Conservation (phyloP, 108 stramenopile species). For the Cyclostephanos tholiformis region DNA sequence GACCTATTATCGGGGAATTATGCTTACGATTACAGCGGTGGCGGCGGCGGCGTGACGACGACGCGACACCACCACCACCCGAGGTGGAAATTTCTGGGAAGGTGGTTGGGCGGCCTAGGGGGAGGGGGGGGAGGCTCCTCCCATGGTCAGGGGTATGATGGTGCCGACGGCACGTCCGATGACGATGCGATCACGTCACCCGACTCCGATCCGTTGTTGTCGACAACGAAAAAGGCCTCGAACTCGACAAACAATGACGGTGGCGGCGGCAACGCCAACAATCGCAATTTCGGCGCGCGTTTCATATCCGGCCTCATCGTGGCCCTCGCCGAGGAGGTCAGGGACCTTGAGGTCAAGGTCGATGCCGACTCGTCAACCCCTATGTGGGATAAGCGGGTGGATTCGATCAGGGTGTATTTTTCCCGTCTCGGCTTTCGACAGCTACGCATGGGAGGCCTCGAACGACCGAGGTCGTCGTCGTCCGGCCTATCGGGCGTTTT, state of each 20-base stretch:
- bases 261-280: constrained; percentile 24
- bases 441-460: constrained; percentile 68
- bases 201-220: too few species aligned
- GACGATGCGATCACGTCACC: too few species aligned
- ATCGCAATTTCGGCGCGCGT: constrained; percentile 59
- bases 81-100: not conserved
- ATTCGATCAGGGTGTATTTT: constrained; percentile 79
- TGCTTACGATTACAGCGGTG: not conserved
- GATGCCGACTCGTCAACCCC: constrained; percentile 56
- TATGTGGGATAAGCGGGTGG: constrained; percentile 71
- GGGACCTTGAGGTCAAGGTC: constrained; percentile 70
- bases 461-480: constrained; percentile 30
- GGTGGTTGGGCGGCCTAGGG: not conserved
- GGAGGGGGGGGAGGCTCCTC: not conserved
- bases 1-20: constrained; percentile 15
- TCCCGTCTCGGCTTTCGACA: constrained; percentile 75
- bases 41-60: not conserved
- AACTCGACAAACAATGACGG: not conserved
- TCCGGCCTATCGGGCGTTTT: not conserved
- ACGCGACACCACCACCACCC: not conserved
- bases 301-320: constrained; percentile 80
- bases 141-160: not conserved
- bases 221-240: not conserved
- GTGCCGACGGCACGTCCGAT: too few species aligned
- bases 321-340: constrained; percentile 78